A percentile compares a stretch with the other conserved stretches of the same genome.
phyloP scores from a whole-genome alignment of 2,329 filamentous ascomycete species.

The Orbilia oligospora region DNA sequence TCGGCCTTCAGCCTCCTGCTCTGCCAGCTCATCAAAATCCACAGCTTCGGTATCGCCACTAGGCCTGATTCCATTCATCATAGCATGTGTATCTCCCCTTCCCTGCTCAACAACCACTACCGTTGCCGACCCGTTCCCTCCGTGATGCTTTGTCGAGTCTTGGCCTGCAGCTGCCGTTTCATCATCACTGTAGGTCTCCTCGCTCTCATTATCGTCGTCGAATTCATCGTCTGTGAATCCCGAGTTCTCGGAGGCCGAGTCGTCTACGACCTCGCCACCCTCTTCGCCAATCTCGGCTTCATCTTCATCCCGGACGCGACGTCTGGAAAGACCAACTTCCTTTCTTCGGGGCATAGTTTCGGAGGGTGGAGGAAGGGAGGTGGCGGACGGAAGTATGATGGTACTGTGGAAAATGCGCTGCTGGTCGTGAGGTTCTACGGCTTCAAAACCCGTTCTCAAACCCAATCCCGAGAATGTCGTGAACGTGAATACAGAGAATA shows the following conservation, averaged over 20 bases:
- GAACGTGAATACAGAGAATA: slow-evolving; percentile 26
- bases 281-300: slow-evolving; percentile 74
- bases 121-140: slow-evolving; percentile 64
- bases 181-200: slow-evolving; percentile 69
- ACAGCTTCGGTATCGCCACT: slow-evolving; percentile 69
- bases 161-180: slow-evolving; percentile 65
- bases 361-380: slow-evolving; percentile 66
- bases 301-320: slow-evolving; percentile 79
- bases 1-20: slow-evolving; percentile 48
- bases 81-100: slow-evolving; percentile 73
- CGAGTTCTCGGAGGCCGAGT: slow-evolving; percentile 77
- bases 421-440: slow-evolving; percentile 30
- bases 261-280: slow-evolving; percentile 74
- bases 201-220: slow-evolving; percentile 74
- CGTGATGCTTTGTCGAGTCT: slow-evolving; percentile 64
- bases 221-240: slow-evolving; percentile 74
- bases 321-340: slow-evolving; percentile 77
- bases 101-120: slow-evolving; percentile 67
- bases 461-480: slow-evolving; percentile 19
- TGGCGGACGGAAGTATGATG: slow-evolving; percentile 40
- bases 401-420: slow-evolving; percentile 35
- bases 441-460: background rate
- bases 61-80: slow-evolving; percentile 73
- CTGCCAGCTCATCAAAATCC: slow-evolving; percentile 69
- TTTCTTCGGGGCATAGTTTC: slow-evolving; percentile 72